Base-by-base conservation (phyloP, 2,329 filamentous ascomycete species). In the Ceratocystis albifundus region DNA sequence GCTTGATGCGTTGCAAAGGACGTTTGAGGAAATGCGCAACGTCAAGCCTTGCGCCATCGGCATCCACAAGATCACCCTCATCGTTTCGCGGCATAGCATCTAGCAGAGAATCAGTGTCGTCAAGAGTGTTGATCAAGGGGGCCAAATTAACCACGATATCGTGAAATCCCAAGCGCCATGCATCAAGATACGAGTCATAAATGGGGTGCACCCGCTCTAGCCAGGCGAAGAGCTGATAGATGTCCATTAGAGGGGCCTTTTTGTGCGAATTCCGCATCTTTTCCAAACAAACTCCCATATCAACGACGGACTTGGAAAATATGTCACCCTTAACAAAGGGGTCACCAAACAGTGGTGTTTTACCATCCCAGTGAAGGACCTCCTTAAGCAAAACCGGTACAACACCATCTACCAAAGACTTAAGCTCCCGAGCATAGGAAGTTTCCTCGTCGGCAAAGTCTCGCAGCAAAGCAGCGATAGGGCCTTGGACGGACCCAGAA, bases 121-220 rank as follows among this genome's bases (percentile, higher is more conserved):
- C 84, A 1, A 75, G 72, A 1, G 71, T 71, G 17, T 76, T 77
- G 1, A 77, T 76, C 3, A 85, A 83, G 6, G 90, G 89, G 1
- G 90, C 91, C 44, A 97, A 84, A 73, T 96, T 97, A 71, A 99
- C 90, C 62, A 97, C 86, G 22, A 99, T 85, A 73, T 96, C 92
- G 72, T 96, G 89, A 75, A 97, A 99, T 0, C 94, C 94, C 61
- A 97, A 81, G 36, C 91, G 84, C 94, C 94, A 99, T 6, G 88
- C 86, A 72, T 85, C 85, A 41, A 97, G 80, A 74, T 97, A 99
- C 72, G 90, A 87, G 68, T 85, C 81, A 74, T 99, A 99, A 8
- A 93, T 82, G 66, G 86, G 85, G 59, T 89, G 84, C 0, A 90
- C 86, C 22, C 83, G 84, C 66, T 90, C 84, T 1, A 92, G 88